Evolutionary conservation across 2,329 filamentous ascomycete species (phyloP).

Genomic region (Corinectria fuckeliana): DNA sequence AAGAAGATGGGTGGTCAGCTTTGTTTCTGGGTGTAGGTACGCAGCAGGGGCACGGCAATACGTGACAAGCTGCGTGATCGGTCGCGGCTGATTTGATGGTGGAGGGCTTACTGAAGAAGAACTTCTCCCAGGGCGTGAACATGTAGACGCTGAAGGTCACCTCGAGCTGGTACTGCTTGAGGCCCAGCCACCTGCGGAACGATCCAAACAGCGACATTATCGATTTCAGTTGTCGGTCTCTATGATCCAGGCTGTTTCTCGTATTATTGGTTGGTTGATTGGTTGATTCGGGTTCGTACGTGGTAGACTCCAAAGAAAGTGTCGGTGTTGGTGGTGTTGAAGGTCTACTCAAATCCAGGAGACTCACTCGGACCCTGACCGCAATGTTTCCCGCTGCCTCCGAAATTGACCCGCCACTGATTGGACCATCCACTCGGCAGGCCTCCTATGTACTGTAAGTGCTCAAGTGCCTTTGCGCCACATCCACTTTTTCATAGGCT

Average conservation of each 20-base stretch:
- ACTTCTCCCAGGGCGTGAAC: constrained; percentile 94
- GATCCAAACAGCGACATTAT: constrained; percentile 51
- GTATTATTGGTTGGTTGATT: not conserved
- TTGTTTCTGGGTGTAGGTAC: not conserved
- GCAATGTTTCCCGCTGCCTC: constrained; percentile 9
- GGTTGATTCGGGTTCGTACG: not conserved
- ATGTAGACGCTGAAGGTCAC: constrained; percentile 97
- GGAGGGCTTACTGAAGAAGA: constrained; percentile 83
- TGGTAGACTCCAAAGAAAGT: not conserved
- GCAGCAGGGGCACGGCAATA: not conserved
- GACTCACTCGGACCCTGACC: constrained; percentile 1
- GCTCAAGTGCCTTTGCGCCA: constrained; percentile 1
- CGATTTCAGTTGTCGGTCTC: constrained; percentile 5
- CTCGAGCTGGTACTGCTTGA: constrained; percentile 98
- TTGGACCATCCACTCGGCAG: constrained; percentile 7
- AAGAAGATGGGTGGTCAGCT: constrained; percentile 40
- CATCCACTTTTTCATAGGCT: not conserved
- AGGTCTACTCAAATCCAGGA: constrained; percentile 14
- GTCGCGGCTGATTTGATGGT: not conserved
- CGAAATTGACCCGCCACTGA: constrained; percentile 18
- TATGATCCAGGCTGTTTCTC: not conserved
- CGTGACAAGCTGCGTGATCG: not conserved
- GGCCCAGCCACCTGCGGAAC: constrained; percentile 83
- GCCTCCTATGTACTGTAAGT: not conserved
- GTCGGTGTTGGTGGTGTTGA: constrained; percentile 1